phyloP scores from a whole-genome alignment of 2,329 filamentous ascomycete genomes.

The Raffaelea deltoideospora region DNA sequence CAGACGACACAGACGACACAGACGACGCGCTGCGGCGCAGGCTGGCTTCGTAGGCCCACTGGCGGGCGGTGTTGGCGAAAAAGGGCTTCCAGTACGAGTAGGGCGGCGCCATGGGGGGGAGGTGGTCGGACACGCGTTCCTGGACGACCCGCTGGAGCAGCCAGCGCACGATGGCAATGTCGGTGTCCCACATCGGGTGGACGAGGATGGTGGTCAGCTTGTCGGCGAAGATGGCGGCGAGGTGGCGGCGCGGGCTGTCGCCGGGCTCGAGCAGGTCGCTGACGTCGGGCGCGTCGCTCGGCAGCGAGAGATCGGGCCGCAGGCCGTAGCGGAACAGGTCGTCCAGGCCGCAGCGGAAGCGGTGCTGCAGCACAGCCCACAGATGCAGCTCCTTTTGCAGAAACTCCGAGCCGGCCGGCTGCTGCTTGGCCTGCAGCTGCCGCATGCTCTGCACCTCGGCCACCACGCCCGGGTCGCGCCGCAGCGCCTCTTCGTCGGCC shows the following conservation, averaged over 20 bases:
- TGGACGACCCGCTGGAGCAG: conserved; percentile 8
- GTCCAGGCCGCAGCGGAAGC: conserved; percentile 7
- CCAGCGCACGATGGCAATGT: conserved; percentile 6
- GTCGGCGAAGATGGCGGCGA: conserved; percentile 1
- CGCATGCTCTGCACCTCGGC: not conserved
- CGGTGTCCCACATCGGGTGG: conserved; percentile 7
- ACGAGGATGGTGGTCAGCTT: conserved; percentile 6
- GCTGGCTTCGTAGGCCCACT: conserved; percentile 3
- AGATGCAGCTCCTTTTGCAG: conserved; percentile 6
- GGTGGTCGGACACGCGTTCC: conserved; percentile 6
- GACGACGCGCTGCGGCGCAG: not conserved
- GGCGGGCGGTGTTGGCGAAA: conserved; percentile 4
- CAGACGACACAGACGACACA: not conserved
- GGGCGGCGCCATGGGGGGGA: conserved; percentile 5
- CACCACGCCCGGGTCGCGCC: not conserved
- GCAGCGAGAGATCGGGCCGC: not conserved
- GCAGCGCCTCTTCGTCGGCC: conserved; percentile 1
- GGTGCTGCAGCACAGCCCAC: conserved; percentile 7
- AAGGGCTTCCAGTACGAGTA: conserved; percentile 3
- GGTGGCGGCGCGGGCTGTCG: not conserved
- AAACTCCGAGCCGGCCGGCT: not conserved
- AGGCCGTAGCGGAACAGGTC: conserved; percentile 10
- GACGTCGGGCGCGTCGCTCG: too few species aligned
- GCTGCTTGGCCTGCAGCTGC: not conserved
- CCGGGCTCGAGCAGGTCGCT: too few species aligned